A percentile compares a stretch with the other conserved stretches of the same genome.
These are phyloP conservation scores for Chlamydomonas asymmetrica DNA, from an alignment of 139 green algal species.

Conservation along the genomic window DNA sequence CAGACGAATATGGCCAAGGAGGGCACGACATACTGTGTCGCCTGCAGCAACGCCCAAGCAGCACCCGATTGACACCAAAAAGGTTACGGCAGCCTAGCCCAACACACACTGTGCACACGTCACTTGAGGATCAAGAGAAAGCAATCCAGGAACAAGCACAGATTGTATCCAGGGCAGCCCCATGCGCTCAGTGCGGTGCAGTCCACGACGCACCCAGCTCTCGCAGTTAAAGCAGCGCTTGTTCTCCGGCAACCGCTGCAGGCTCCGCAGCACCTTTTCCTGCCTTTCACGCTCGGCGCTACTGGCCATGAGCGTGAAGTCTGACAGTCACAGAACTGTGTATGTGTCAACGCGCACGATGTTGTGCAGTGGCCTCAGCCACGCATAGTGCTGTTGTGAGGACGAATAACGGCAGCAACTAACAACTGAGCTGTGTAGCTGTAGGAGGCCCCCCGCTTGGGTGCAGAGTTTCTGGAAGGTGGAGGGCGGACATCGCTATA, in stretches of 20 bases:
- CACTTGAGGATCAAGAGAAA: no score
- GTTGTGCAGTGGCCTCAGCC: background rate
- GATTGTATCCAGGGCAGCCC: no score
- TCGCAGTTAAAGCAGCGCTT: constrained; percentile 63
- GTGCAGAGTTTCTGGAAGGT: no score
- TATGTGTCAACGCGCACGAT: no score
- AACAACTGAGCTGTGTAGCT: no score
- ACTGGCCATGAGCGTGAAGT: no score
- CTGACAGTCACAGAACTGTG: no score
- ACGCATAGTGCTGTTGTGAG: no score
- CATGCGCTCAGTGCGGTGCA: background rate
- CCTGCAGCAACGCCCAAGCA: constrained; percentile 45
- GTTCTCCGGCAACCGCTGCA: constrained; percentile 35
- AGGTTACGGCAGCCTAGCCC: background rate
- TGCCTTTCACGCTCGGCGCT: background rate
- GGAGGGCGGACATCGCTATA: no score
- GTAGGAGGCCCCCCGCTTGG: background rate
- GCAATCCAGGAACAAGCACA: no score
- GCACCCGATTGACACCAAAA: background rate
- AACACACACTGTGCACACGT: no score
- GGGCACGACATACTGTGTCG: constrained; percentile 77
- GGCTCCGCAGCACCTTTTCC: constrained; percentile 1
- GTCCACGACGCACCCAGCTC: background rate
- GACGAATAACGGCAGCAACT: no score
- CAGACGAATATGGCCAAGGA: constrained; percentile 79